phyloP scores from a whole-genome alignment of 2,329 filamentous ascomycete species.

The Trichophyton simii region DNA sequence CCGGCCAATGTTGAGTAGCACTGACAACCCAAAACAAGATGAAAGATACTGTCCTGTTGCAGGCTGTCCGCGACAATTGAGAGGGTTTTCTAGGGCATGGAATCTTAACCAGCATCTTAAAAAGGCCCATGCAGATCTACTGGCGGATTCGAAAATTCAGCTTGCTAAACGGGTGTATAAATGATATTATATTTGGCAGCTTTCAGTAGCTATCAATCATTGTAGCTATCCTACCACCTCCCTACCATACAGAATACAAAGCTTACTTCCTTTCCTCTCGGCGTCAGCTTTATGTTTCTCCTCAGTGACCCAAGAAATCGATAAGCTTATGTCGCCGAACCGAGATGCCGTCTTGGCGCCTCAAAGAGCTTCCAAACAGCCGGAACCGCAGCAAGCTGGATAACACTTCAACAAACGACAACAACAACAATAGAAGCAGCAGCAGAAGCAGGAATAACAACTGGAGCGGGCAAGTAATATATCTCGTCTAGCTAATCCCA shows the following conservation, averaged over 20 bases:
- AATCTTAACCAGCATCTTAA: slow-evolving; percentile 28
- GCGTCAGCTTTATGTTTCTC: not conserved
- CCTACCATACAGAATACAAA: not conserved
- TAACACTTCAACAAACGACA: not conserved
- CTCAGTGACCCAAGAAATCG: not conserved
- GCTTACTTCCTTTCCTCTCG: not conserved
- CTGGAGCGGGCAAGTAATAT: too few species aligned
- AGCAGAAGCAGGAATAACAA: too few species aligned
- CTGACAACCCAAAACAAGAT: slow-evolving; percentile 8
- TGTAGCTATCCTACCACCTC: not conserved
- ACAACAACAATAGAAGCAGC: not conserved
- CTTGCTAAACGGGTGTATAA: not conserved
- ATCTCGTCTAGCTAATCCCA: too few species aligned
- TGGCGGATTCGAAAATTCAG: not conserved
- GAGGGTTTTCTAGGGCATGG: slow-evolving; percentile 26
- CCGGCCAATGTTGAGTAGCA: not conserved
- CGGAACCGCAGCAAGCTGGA: not conserved
- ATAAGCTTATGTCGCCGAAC: not conserved
- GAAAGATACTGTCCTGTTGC: slow-evolving; percentile 23
- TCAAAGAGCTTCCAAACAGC: not conserved
- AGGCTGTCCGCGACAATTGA: slow-evolving; percentile 18
- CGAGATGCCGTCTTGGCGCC: slow-evolving; percentile 1
- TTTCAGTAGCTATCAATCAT: not conserved
- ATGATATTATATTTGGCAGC: not conserved
- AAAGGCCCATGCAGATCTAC: slow-evolving; percentile 19